Conservation (phyloP, 1,139 yeast genomes). For the Hemisphaericaspora xylofermentans region DNA sequence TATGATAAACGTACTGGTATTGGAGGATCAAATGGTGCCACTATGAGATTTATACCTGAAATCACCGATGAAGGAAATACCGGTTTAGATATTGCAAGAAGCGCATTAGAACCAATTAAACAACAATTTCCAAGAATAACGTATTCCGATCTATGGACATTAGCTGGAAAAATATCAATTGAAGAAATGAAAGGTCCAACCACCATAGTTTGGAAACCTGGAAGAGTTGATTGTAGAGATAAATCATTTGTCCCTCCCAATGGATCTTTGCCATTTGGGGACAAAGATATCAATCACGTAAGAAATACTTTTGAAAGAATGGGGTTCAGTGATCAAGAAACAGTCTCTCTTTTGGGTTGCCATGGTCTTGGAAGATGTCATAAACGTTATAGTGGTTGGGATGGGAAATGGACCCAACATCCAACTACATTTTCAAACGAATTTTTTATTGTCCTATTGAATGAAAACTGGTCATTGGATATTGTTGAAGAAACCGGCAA, state of each 20-base stretch:
- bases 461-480: slow-evolving; percentile 32
- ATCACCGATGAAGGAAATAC: slow-evolving; percentile 53
- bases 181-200: slow-evolving; percentile 62
- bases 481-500: slow-evolving; percentile 42
- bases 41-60: slow-evolving; percentile 58
- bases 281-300: slow-evolving; percentile 53
- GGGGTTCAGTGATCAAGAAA: slow-evolving; percentile 65
- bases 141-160: slow-evolving; percentile 66
- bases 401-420: slow-evolving; percentile 41
- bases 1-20: slow-evolving; percentile 53
- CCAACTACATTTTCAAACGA: slow-evolving; percentile 39
- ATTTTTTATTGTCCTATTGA: slow-evolving; percentile 30
- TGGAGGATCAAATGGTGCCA: slow-evolving; percentile 70
- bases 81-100: slow-evolving; percentile 58
- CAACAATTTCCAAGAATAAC: slow-evolving; percentile 56
- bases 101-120: slow-evolving; percentile 57
- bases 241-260: slow-evolving; percentile 55
- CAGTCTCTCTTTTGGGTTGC: slow-evolving; percentile 63
- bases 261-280: slow-evolving; percentile 62
- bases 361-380: slow-evolving; percentile 69
- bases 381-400: slow-evolving; percentile 46
- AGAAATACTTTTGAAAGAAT: slow-evolving; percentile 53
- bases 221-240: slow-evolving; percentile 58
- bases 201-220: slow-evolving; percentile 55
- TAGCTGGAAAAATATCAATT: slow-evolving; percentile 61